A percentile compares a stretch with the other conserved stretches of the same genome.
Conservation (phyloP, 768 basidiomycete species). For the Lactarius deliciosus region DNA sequence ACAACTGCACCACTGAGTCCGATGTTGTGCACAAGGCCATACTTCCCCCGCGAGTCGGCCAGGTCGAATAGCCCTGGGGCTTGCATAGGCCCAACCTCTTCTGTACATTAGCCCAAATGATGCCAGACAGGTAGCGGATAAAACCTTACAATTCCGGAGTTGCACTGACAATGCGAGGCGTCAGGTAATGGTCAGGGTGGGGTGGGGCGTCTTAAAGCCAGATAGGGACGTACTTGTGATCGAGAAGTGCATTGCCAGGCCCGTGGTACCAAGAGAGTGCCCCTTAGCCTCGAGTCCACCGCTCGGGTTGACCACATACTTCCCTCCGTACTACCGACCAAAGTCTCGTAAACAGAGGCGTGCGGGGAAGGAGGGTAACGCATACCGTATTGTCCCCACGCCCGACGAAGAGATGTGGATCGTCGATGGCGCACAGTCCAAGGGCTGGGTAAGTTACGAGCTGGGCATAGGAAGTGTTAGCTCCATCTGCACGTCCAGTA, state of each 20-base stretch:
- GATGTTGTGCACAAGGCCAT: slow-evolving; percentile 79
- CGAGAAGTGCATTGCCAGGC: slow-evolving; percentile 84
- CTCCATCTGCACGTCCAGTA: no score
- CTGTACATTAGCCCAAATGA: neutral
- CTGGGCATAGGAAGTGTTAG: slow-evolving; percentile 38
- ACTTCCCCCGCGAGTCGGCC: slow-evolving; percentile 68
- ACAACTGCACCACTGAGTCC: slow-evolving; percentile 82
- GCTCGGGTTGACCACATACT: slow-evolving; percentile 80
- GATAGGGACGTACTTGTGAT: slow-evolving; percentile 58
- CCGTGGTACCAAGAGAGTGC: slow-evolving; percentile 80
- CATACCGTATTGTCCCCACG: slow-evolving; percentile 74
- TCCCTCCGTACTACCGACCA: slow-evolving; percentile 68
- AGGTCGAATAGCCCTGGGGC: slow-evolving; percentile 65
- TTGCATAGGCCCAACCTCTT: slow-evolving; percentile 86
- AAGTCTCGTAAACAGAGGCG: neutral
- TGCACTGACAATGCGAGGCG: slow-evolving; percentile 51
- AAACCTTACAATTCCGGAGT: slow-evolving; percentile 57
- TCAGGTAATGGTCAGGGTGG: no score
- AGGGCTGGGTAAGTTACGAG: slow-evolving; percentile 81
- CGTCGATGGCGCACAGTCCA: slow-evolving; percentile 62
- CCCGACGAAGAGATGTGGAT: slow-evolving; percentile 74
- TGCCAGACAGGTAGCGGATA: no score
- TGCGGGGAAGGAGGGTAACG: neutral
- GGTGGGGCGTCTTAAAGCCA: no score
- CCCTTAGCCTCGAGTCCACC: slow-evolving; percentile 88